A percentile compares a stretch with the other conserved stretches of the same genome.
These are phyloP conservation scores for Collybiopsis confluens DNA, from an alignment of 768 basidiomycete species.

Conservation along the genomic window DNA sequence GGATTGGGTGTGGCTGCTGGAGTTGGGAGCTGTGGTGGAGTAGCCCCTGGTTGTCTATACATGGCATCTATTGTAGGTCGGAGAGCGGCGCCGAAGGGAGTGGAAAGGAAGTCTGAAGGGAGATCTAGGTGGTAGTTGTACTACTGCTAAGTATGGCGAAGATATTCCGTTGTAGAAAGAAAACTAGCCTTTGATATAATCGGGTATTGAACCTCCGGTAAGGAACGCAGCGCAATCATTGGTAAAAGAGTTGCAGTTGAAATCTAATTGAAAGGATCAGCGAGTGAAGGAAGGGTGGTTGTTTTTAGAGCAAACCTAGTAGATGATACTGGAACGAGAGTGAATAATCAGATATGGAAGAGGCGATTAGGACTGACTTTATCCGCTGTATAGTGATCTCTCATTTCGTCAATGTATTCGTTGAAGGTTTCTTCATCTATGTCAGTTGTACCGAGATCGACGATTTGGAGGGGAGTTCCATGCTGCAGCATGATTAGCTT, in stretches of 20 bases:
- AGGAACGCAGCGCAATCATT: conserved; percentile 85
- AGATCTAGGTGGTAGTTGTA: conserved; percentile 56
- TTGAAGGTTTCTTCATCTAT: conserved; percentile 83
- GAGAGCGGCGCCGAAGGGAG: conserved; percentile 81
- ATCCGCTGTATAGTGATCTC: conserved; percentile 81
- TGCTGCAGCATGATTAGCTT: conserved; percentile 57
- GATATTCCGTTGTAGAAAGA: not conserved
- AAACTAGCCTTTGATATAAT: conserved; percentile 75
- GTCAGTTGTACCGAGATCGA: conserved; percentile 75
- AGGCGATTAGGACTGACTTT: too few species aligned
- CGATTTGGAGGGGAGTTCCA: conserved; percentile 63
- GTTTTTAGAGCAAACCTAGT: conserved; percentile 45
- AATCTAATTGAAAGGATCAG: conserved; percentile 45
- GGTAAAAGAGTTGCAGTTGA: conserved; percentile 95
- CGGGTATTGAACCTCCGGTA: conserved; percentile 77
- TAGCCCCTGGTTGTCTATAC: conserved; percentile 57
- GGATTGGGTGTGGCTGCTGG: conserved; percentile 39
- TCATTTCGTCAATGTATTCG: conserved; percentile 77
- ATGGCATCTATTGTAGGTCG: conserved; percentile 90
- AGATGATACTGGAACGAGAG: conserved; percentile 83
- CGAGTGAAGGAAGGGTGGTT: not conserved
- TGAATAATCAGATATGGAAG: too few species aligned
- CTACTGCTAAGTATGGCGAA: too few species aligned
- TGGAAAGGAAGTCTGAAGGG: conserved; percentile 82
- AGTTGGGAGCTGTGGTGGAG: conserved; percentile 25